Evolutionary conservation across 768 basidiomycete species (phyloP), one percentile per base, ranked within the genome.

Genomic region (Pleurotus giganteus): DNA sequence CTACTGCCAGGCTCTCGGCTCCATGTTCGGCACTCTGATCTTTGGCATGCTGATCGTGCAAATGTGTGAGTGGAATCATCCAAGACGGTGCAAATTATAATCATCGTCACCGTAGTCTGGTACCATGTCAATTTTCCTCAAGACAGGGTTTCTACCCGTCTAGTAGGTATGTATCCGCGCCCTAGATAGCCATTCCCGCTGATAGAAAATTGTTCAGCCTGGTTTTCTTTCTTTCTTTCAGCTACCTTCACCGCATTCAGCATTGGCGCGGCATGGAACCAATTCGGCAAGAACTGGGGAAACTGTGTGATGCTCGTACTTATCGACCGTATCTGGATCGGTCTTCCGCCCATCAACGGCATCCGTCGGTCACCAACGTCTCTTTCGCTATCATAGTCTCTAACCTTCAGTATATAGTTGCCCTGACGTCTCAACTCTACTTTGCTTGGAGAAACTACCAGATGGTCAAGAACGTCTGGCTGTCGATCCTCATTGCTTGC

Each of bases 31-130:
- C 24, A 60, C 57, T 26, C 15, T 41, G 24, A 39, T 63, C 19
- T 60, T 55, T 24, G 62, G 62, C 26, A 58, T 63, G 15, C 57
- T 63, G n/a, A 51, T 63, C 28, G 59, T 62, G 7, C 61, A 63
- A 23, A 29, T 63, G 23, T 62, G 59, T 63, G 21, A 47, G 61
- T 47, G 15, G 12, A n/a, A n/a, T n/a, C n/a, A n/a, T n/a, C n/a
- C n/a, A n/a, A n/a, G n/a, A n/a, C n/a, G n/a, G n/a, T n/a, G n/a
- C n/a, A n/a, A n/a, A n/a, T n/a, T n/a, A n/a, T n/a, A n/a, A n/a
- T n/a, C n/a, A n/a, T n/a, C n/a, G n/a, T 23, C 26, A 7, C 17
- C 6, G 7, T 19, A 63, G 62, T 53, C 53, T 47, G 61, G 23
- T 63, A 63, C 45, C 50, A 51, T 17, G 32, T 53, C 19, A 39